phyloP scores from a whole-genome alignment of 805 yeast species.

The Blastobotrys parvus region DNA sequence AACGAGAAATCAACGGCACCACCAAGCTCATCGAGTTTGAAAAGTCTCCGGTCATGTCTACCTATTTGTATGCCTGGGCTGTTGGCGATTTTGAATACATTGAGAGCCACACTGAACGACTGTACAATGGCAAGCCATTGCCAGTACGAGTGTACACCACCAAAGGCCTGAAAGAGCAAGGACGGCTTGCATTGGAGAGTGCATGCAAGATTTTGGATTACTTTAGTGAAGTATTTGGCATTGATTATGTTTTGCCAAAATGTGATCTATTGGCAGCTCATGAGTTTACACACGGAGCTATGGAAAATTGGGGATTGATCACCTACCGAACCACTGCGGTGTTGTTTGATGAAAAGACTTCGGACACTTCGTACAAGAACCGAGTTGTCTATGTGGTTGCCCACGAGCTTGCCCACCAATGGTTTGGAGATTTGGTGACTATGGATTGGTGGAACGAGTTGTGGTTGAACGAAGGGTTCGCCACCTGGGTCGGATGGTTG shows the following conservation, averaged over 20 bases:
- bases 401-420: slow-evolving; percentile 86
- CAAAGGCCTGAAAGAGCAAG: slow-evolving; percentile 65
- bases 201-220: slow-evolving; percentile 69
- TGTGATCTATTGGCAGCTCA: slow-evolving; percentile 77
- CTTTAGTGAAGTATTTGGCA: slow-evolving; percentile 65
- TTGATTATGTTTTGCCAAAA: slow-evolving; percentile 72
- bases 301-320: slow-evolving; percentile 72
- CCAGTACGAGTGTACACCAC: slow-evolving; percentile 79
- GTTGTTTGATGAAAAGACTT: slow-evolving; percentile 55
- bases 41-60: slow-evolving; percentile 75
- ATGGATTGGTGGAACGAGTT: slow-evolving; percentile 92
- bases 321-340: slow-evolving; percentile 74
- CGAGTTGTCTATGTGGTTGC: slow-evolving; percentile 80
- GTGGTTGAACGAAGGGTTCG: slow-evolving; percentile 85
- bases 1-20: slow-evolving; percentile 49
- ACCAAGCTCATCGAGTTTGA: slow-evolving; percentile 66
- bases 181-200: slow-evolving; percentile 62
- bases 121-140: slow-evolving; percentile 47
- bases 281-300: slow-evolving; percentile 80
- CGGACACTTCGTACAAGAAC: slow-evolving; percentile 54
- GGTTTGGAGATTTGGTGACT: slow-evolving; percentile 86
- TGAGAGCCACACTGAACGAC: slow-evolving; percentile 38
- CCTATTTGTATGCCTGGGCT: slow-evolving; percentile 78
- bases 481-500: slow-evolving; percentile 88
- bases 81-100: slow-evolving; percentile 73